Base-by-base conservation (phyloP, 2,329 filamentous ascomycete species). In the Aaosphaeria pasadenensis region DNA sequence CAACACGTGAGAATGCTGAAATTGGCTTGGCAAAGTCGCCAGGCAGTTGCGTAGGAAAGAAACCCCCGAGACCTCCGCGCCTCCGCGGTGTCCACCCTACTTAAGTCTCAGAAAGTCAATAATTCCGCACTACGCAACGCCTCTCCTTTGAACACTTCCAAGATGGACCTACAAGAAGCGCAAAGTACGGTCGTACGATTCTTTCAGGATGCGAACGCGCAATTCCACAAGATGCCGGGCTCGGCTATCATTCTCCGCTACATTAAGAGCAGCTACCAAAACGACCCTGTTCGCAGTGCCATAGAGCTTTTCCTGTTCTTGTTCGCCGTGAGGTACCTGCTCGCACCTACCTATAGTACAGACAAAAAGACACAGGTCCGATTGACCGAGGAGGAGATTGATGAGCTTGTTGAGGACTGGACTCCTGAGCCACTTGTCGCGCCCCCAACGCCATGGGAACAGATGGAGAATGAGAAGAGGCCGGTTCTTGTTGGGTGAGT, bases 331-430 rank as follows among this genome's bases (percentile, higher is more conserved):
- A 85, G 91, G 54, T 99, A 99, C 71, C 79, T 99, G 46, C 79
- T 97, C 52, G 87, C 91, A 52, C 91, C 92, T 0, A 91, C 89
- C 45, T 99, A 99, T 74, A 90, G 89, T 55, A 96, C 91, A 11
- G 84, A 88, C 66, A 92, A 91, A 69, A 88, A 89, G 59, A 94
- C 91, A 64, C 91, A 90, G 60, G 90, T 97, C 54, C 88, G 89
- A 61, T 77, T 99, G 53, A 87, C 87, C 7, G 91, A 96, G 70
- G 90, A 95, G 82, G 94, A 99, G 75, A 95, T 99, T 58, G 94
- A 99, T 65, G 94, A 99, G 65, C 75, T 99, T 50, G 88, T 99
- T 39, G 91, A 95, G 47, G 94, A 99, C 58, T 99, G 94, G 94
- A 87, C 85, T 6, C 95, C 94, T 0, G 94, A 99, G 71, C 91